Evolutionary conservation across 305 asterid species (phyloP).

Genomic region (Fraxinus nigra): DNA sequence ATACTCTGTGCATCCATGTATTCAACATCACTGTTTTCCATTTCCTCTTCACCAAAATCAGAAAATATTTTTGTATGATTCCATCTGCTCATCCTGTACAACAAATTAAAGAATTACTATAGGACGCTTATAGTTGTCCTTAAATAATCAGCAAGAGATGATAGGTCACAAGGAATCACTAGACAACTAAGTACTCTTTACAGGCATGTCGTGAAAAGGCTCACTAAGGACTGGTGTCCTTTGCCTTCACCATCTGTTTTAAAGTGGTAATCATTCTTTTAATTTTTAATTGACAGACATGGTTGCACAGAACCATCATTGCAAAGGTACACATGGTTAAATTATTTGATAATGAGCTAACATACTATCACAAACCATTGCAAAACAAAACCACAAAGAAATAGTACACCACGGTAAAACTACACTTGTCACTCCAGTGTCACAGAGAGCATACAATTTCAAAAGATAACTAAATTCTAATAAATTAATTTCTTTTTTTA

Average conservation of each 20-base stretch:
- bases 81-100: conserved; percentile 81
- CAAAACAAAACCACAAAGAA: background rate
- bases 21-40: conserved; percentile 53
- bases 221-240: background rate
- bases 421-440: background rate
- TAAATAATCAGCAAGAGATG: background rate
- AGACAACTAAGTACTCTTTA: background rate
- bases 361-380: background rate
- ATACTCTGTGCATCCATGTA: conserved; percentile 38
- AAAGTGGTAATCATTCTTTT: background rate
- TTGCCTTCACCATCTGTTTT: background rate
- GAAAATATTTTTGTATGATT: conserved; percentile 87
- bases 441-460: background rate
- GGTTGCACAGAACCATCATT: background rate
- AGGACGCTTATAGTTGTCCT: background rate
- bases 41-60: conserved; percentile 68
- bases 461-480: background rate
- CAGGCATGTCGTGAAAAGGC: background rate
- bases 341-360: background rate
- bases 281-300: background rate
- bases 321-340: background rate
- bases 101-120: conserved; percentile 12
- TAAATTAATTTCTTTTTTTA: background rate
- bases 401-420: background rate
- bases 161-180: background rate